Evolutionary conservation across 2,329 filamentous ascomycete species (phyloP).

Genomic region (Emmonsiellopsis sp.): DNA sequence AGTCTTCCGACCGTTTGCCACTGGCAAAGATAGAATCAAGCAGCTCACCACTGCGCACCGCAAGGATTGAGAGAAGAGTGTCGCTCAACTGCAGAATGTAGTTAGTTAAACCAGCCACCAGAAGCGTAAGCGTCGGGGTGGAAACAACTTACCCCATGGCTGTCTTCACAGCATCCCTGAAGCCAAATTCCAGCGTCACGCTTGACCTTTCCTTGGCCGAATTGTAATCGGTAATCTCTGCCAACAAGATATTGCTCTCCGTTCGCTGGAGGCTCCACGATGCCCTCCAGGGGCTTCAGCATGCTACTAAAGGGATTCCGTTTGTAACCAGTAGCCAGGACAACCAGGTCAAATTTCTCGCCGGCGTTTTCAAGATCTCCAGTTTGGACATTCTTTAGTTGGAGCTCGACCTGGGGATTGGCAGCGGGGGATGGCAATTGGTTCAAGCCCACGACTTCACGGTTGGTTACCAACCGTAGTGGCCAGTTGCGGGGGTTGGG

Average conservation of each 20-base stretch:
- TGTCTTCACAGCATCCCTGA: constrained; percentile 87
- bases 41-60: constrained; percentile 36
- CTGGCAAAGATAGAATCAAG: constrained; percentile 11
- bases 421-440: constrained; percentile 37
- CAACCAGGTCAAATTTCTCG: constrained; percentile 64
- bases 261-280: constrained; percentile 4
- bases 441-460: constrained; percentile 56
- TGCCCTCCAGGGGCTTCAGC: constrained; percentile 40
- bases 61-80: constrained; percentile 69
- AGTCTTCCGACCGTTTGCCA: constrained; percentile 5
- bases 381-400: constrained; percentile 6
- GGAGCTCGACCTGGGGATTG: constrained; percentile 13
- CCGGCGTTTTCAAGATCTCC: constrained; percentile 8
- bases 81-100: constrained; percentile 52
- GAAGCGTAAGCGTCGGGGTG: background rate
- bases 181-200: constrained; percentile 74
- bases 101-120: background rate
- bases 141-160: constrained; percentile 54
- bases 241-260: constrained; percentile 44
- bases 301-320: constrained; percentile 71
- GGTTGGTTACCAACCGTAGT: constrained; percentile 65
- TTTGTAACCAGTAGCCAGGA: constrained; percentile 81
- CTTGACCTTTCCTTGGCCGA: constrained; percentile 60
- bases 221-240: constrained; percentile 70
- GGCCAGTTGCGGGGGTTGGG: constrained; percentile 67